phyloP scores from a whole-genome alignment of 2,329 filamentous ascomycete species.

The Chaetothyriales sp. region DNA sequence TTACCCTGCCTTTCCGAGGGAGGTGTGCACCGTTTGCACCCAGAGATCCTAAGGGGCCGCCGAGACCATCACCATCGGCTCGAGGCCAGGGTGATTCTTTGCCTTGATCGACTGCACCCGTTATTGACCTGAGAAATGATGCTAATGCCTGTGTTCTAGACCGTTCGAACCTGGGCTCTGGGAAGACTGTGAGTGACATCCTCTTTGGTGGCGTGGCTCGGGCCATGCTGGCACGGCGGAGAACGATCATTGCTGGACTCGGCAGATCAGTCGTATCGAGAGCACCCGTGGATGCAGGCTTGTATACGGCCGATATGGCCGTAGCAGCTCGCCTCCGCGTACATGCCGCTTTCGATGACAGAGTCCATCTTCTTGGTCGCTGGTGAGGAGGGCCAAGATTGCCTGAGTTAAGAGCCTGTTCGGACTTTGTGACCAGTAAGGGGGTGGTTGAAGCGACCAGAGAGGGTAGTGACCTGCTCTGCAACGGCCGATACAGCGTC shows the following conservation, averaged over 20 bases:
- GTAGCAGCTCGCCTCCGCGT: slow-evolving; percentile 10
- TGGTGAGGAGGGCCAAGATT: not conserved
- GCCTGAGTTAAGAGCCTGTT: not conserved
- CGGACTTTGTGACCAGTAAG: not conserved
- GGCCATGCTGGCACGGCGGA: slow-evolving; percentile 13
- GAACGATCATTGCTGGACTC: slow-evolving; percentile 17
- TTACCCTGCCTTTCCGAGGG: slow-evolving; percentile 6
- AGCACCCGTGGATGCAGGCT: not conserved
- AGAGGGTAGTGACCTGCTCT: not conserved
- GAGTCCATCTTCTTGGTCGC: slow-evolving; percentile 11
- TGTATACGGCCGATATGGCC: not conserved
- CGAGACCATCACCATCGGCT: not conserved
- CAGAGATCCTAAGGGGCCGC: slow-evolving; percentile 3
- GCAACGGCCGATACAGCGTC: too few species aligned
- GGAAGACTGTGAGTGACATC: slow-evolving; percentile 13
- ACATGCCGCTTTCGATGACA: slow-evolving; percentile 10
- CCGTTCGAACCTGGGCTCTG: slow-evolving; percentile 12
- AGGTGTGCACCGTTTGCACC: slow-evolving; percentile 5
- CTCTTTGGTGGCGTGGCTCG: slow-evolving; percentile 1
- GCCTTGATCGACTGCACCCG: not conserved
- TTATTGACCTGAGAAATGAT: slow-evolving; percentile 11
- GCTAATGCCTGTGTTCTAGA: slow-evolving; percentile 8
- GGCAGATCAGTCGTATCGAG: not conserved
- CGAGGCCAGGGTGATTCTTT: not conserved
- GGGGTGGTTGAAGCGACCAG: not conserved